These are phyloP conservation scores for Pilasporangium apinafurcum DNA, from an alignment of 352 stramenopile genomes.

Conservation along the genomic window DNA sequence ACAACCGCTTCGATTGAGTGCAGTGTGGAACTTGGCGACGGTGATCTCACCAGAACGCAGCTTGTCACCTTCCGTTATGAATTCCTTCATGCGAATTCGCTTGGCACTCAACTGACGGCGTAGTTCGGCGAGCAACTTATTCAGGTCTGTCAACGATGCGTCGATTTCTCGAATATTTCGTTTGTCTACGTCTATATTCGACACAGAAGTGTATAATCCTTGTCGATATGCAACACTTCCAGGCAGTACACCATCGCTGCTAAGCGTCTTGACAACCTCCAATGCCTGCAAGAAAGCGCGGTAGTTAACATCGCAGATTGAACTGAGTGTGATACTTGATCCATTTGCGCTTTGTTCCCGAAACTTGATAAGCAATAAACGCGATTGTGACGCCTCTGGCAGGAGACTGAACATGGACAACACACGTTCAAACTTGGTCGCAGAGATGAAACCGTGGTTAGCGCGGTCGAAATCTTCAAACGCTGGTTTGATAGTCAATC, in stretches of 20 bases:
- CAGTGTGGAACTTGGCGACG: constrained; percentile 81
- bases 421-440: constrained; percentile 77
- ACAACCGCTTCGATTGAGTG: constrained; percentile 73
- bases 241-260: constrained; percentile 25
- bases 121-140: constrained; percentile 47
- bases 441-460: constrained; percentile 73
- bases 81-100: constrained; percentile 79
- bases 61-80: constrained; percentile 75
- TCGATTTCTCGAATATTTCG: constrained; percentile 24
- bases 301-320: constrained; percentile 81
- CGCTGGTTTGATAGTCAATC: constrained; percentile 69
- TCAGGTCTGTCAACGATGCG: constrained; percentile 17
- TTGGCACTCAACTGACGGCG: constrained; percentile 52
- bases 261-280: constrained; percentile 25
- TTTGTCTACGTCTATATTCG: constrained; percentile 16
- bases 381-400: constrained; percentile 33
- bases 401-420: constrained; percentile 69
- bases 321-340: constrained; percentile 41
- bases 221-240: constrained; percentile 60
- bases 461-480: constrained; percentile 82
- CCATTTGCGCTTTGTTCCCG: constrained; percentile 45
- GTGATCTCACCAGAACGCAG: constrained; percentile 76
- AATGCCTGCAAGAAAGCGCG: constrained; percentile 70
- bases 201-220: constrained; percentile 35
- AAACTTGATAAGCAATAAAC: constrained; percentile 72